Evolutionary conservation across 2,329 filamentous ascomycete species (phyloP), one percentile per base, ranked within the genome.

Genomic region (Microdochium bolleyi): DNA sequence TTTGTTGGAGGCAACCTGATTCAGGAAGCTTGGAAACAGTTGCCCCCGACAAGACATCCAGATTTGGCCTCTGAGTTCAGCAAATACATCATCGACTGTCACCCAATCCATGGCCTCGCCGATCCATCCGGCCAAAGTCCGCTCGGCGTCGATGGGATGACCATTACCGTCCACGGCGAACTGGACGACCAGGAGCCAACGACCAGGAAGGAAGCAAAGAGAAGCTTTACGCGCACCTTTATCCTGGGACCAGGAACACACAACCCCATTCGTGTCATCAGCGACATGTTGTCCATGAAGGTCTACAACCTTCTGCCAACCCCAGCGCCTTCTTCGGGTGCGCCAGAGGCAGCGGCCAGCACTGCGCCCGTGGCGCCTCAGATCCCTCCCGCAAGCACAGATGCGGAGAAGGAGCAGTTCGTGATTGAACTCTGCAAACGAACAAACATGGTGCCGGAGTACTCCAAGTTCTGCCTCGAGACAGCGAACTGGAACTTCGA

Each of bases 51-150:
- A 9, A 80, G 79, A 48, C 91, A 96, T 64, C 86, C 89, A 1
- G 79, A 87, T 61, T 79, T 95, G 56, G 73, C 77, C 49, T 71
- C 78, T 1, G 81, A 89, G 49, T 70, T 84, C 13, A 76, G 81
- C 62, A 88, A 91, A 61, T 95, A 90, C 77, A 81, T 90, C 51
- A 83, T 95, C 64, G 90, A 95, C 68, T 92, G 89, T 59, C 85
- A 90, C 61, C 79, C 86, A 16, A 74, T 92, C 32, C 80, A 85
- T 1, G 84, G 85, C 32, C 76, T 95, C 24, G 78, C 80, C 2
- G 89, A 95, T 60, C 84, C 84, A 2, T 79, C 77, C 13, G 83
- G 84, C 1, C 76, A 85, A 57, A 85, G 77, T 55, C 65, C 72
- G 1, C 72, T 73, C 21, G 89, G 88, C 3, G 88, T 92, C 21